Conservation (phyloP, 441 rosid genomes). For the Capsella rubella region DNA sequence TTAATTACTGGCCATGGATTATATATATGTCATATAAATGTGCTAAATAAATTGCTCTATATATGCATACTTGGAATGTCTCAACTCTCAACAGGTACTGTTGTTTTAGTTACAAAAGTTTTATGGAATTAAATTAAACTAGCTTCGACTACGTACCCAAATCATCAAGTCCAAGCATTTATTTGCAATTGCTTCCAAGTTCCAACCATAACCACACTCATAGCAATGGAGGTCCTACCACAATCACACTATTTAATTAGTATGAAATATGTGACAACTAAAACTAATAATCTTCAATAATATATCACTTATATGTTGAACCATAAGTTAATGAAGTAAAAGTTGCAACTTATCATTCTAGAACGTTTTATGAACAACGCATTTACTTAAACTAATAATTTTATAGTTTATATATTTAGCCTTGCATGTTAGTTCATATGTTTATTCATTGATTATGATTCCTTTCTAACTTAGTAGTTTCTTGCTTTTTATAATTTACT, state of each 20-base stretch:
- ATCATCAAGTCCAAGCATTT: not conserved
- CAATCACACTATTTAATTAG: conserved; percentile 4
- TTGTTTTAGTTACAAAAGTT: not conserved
- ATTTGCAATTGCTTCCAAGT: conserved; percentile 20
- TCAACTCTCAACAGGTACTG: not conserved
- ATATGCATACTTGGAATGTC: not conserved
- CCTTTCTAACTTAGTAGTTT: not conserved
- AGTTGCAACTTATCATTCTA: not conserved
- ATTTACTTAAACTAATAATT: not conserved
- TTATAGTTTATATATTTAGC: not conserved
- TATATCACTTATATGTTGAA: not conserved
- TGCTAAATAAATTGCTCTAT: not conserved
- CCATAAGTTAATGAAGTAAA: not conserved
- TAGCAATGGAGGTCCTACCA: conserved; percentile 33
- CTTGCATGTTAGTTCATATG: not conserved
- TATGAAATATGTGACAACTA: too few species aligned
- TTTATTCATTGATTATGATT: not conserved
- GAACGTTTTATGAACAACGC: not conserved
- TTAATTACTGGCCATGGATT: conserved; percentile 8
- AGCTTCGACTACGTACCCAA: conserved; percentile 10
- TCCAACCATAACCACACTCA: conserved; percentile 42
- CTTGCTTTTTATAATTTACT: not conserved
- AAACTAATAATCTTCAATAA: not conserved
- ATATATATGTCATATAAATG: not conserved
- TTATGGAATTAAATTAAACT: not conserved